These are phyloP conservation scores for Pythium rishiriense DNA, from an alignment of 352 stramenopile species.

Conservation along the genomic window DNA sequence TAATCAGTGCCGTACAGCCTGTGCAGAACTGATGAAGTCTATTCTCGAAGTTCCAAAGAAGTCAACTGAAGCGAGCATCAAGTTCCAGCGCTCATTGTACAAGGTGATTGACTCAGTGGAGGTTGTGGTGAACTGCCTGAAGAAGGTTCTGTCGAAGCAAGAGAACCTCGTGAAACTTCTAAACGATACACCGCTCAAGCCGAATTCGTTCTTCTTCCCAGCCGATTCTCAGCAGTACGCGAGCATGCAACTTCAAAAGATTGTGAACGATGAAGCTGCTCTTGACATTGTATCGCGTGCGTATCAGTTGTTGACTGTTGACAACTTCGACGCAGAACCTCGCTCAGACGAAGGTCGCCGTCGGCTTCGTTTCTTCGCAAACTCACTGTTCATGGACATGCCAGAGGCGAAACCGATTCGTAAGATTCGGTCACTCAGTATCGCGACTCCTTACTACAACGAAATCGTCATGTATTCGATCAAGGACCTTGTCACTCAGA, in stretches of 20 bases:
- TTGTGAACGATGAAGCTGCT: slow-evolving; percentile 81
- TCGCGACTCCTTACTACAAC: slow-evolving; percentile 89
- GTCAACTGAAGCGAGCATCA: slow-evolving; percentile 78
- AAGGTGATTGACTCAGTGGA: slow-evolving; percentile 85
- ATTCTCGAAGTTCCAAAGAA: slow-evolving; percentile 81
- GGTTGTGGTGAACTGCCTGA: slow-evolving; percentile 78
- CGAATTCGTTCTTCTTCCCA: slow-evolving; percentile 89
- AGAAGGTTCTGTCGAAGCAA: slow-evolving; percentile 83
- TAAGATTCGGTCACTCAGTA: slow-evolving; percentile 83
- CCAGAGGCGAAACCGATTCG: slow-evolving; percentile 81
- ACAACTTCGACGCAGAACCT: slow-evolving; percentile 89
- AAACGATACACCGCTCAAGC: slow-evolving; percentile 83
- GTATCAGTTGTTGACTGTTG: slow-evolving; percentile 85
- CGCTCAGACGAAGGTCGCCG: slow-evolving; percentile 85
- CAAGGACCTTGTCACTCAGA: slow-evolving; percentile 82
- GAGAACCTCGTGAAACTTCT: slow-evolving; percentile 86
- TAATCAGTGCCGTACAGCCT: slow-evolving; percentile 65
- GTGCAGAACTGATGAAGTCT: slow-evolving; percentile 84
- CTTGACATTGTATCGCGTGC: slow-evolving; percentile 84
- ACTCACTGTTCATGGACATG: slow-evolving; percentile 91
- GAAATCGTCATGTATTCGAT: slow-evolving; percentile 91
- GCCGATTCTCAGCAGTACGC: slow-evolving; percentile 83
- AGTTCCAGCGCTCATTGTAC: slow-evolving; percentile 86
- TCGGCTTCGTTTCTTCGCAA: slow-evolving; percentile 84
- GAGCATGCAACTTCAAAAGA: slow-evolving; percentile 70